Evolutionary conservation across 306 rosid genomes (phyloP).

Genomic region (Adenanthera pavonina): DNA sequence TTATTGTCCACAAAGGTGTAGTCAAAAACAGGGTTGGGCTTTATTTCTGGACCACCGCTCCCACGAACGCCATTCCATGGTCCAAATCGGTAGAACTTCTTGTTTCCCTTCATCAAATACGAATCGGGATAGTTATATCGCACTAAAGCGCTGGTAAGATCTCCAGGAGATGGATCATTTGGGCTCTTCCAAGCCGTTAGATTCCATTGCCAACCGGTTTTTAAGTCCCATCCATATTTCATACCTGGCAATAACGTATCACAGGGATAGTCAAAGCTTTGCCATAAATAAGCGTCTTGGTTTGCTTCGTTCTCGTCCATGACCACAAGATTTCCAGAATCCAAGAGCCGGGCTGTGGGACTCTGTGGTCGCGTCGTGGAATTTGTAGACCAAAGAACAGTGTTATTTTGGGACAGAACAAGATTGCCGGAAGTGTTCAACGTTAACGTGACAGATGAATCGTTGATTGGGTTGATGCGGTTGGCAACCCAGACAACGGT

Average conservation of each 20-base stretch:
- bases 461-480: neutral
- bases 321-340: slow-evolving; percentile 3
- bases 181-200: slow-evolving; percentile 3
- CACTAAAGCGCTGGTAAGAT: neutral
- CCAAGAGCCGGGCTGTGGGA: neutral
- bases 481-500: slow-evolving; percentile 2
- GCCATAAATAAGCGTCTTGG: neutral
- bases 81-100: neutral
- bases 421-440: neutral
- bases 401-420: neutral
- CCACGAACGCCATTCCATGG: neutral
- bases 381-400: neutral
- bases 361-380: neutral
- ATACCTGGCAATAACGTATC: slow-evolving; percentile 3
- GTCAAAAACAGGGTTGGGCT: neutral
- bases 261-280: neutral
- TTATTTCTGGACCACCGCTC: neutral
- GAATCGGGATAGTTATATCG: neutral
- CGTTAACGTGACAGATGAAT: neutral
- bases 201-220: neutral
- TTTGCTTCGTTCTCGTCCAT: neutral
- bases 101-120: neutral
- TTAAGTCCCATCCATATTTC: neutral
- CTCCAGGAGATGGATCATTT: neutral
- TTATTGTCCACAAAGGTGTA: neutral